Conservation (phyloP, 2,329 filamentous ascomycete species). For the Nigrograna mackinnonii region DNA sequence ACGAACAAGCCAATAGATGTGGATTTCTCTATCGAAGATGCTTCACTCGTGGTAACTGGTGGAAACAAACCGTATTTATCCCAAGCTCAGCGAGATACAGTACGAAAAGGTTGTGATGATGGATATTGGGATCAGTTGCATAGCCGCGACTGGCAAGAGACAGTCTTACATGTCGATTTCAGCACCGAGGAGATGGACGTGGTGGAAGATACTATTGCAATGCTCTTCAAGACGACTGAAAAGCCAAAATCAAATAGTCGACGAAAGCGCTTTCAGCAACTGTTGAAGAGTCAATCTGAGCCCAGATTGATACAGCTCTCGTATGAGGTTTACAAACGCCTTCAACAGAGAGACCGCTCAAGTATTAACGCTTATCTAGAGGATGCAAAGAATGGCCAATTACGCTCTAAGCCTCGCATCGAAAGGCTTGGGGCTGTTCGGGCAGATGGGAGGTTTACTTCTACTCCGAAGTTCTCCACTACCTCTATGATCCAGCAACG, state of each 20-base stretch:
- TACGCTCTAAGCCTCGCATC: constrained; percentile 22
- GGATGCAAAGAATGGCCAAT: constrained; percentile 26
- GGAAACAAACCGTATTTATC: constrained; percentile 29
- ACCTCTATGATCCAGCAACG: constrained; percentile 31
- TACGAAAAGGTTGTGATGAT: constrained; percentile 13
- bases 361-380: constrained; percentile 35
- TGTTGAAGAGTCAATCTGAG: constrained; percentile 23
- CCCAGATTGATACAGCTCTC: constrained; percentile 22
- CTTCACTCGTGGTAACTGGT: constrained; percentile 17
- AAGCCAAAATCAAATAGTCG: constrained; percentile 13
- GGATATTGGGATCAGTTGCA: constrained; percentile 27
- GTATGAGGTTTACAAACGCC: constrained; percentile 13
- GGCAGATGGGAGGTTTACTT: constrained; percentile 15
- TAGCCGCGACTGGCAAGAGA: constrained; percentile 31
- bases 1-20: constrained; percentile 22
- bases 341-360: constrained; percentile 17
- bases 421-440: constrained; percentile 28
- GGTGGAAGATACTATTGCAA: constrained; percentile 19
- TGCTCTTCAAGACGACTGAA: constrained; percentile 5
- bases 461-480: constrained; percentile 17
- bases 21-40: constrained; percentile 22
- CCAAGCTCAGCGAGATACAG: constrained; percentile 16
- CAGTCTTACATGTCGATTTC: constrained; percentile 38
- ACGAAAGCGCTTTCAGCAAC: constrained; percentile 23
- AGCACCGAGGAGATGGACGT: constrained; percentile 24